Evolutionary conservation across 2,329 filamentous ascomycete species (phyloP).

Genomic region (Ampelomyces quisqualis): DNA sequence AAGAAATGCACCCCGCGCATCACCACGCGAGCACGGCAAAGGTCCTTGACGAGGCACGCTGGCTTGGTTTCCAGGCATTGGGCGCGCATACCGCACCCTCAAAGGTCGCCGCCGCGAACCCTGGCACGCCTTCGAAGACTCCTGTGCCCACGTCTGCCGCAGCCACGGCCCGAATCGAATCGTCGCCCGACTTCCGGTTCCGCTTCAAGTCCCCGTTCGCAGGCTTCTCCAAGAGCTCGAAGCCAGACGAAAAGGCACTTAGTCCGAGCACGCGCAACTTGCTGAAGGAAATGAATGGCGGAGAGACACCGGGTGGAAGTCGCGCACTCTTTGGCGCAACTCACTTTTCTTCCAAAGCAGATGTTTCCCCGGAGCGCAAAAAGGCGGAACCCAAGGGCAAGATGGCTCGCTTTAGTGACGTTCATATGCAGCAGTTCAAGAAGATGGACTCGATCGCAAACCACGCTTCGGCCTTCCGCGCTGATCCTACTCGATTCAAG

Average conservation of each 20-base stretch:
- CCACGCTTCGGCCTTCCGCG: conserved; percentile 77
- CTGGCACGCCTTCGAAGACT: conserved; percentile 65
- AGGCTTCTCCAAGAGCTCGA: conserved; percentile 63
- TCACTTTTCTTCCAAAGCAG: conserved; percentile 41
- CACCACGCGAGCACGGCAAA: conserved; percentile 73
- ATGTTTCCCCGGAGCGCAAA: conserved; percentile 58
- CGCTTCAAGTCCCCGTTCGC: conserved; percentile 58
- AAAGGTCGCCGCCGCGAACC: conserved; percentile 48
- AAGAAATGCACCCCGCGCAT: conserved; percentile 91
- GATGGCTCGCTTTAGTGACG: conserved; percentile 75
- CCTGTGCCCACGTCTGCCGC: conserved; percentile 26
- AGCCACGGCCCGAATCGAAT: conserved; percentile 30
- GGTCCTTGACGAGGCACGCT: conserved; percentile 74
- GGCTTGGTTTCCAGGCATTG: conserved; percentile 74
- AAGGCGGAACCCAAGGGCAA: conserved; percentile 80
- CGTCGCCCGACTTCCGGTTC: conserved; percentile 66
- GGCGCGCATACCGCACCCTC: conserved; percentile 56
- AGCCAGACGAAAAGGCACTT: conserved; percentile 56
- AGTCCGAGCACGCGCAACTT: conserved; percentile 62
- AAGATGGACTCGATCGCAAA: conserved; percentile 97
- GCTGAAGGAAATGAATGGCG: conserved; percentile 67
- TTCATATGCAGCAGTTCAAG: conserved; percentile 84
- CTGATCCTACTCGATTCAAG: conserved; percentile 56
- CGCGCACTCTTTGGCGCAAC: conserved; percentile 37
- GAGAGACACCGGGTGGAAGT: conserved; percentile 50